These are phyloP conservation scores for Mycena kentingensis DNA, from an alignment of 768 basidiomycete species.

Conservation along the genomic window DNA sequence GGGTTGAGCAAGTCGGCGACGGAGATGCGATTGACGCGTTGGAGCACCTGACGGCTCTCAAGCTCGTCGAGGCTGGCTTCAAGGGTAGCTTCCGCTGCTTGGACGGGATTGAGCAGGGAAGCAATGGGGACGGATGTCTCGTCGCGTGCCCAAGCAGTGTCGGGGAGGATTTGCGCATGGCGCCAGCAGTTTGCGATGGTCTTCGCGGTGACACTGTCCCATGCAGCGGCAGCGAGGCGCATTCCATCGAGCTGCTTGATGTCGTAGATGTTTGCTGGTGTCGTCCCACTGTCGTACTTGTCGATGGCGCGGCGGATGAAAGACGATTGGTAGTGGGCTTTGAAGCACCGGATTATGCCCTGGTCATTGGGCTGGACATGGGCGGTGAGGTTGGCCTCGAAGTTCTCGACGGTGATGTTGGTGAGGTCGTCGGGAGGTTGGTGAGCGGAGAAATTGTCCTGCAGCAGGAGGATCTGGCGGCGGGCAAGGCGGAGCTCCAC, in stretches of 20 bases:
- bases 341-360: slow-evolving; percentile 21
- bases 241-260: slow-evolving; percentile 39
- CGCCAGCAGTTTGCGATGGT: slow-evolving; percentile 36
- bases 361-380: slow-evolving; percentile 28
- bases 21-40: slow-evolving; percentile 23
- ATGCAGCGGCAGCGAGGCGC: slow-evolving; percentile 30
- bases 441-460: slow-evolving; percentile 23
- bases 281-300: slow-evolving; percentile 30
- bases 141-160: slow-evolving; percentile 2
- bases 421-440: slow-evolving; percentile 14
- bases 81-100: slow-evolving; percentile 17
- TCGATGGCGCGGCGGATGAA: slow-evolving; percentile 34
- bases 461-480: slow-evolving; percentile 21
- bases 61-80: slow-evolving; percentile 18
- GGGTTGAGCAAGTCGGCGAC: slow-evolving; percentile 27
- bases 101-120: slow-evolving; percentile 23
- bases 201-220: slow-evolving; percentile 24
- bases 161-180: slow-evolving; percentile 31
- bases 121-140: slow-evolving; percentile 25
- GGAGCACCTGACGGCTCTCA: slow-evolving; percentile 22
- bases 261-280: slow-evolving; percentile 37
- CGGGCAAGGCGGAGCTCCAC: slow-evolving; percentile 1
- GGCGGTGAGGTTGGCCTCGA: slow-evolving; percentile 25
- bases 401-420: slow-evolving; percentile 17
- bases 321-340: slow-evolving; percentile 34